phyloP scores from a whole-genome alignment of 306 rosid species.

The Cicer yamashitae region DNA sequence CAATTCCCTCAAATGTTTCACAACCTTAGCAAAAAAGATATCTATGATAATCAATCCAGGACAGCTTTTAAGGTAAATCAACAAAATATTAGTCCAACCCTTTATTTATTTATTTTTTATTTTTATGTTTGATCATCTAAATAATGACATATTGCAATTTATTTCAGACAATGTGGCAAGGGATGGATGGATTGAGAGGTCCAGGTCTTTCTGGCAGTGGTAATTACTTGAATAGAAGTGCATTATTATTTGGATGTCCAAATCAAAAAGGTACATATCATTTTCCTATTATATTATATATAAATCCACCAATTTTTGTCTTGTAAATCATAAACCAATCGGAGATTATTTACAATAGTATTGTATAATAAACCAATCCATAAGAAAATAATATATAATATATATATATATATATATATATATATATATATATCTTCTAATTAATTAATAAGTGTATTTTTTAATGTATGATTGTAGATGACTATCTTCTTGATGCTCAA shows the following conservation, averaged over 20 bases:
- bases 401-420: too few relatives aligned
- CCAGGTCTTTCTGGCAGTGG: slow-evolving; percentile 62
- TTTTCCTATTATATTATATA: not conserved
- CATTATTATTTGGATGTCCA: slow-evolving; percentile 53
- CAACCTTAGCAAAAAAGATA: slow-evolving; percentile 59
- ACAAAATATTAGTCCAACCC: not conserved
- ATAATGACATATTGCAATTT: not conserved
- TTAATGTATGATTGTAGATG: slow-evolving; percentile 41
- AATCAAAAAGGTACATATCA: slow-evolving; percentile 46
- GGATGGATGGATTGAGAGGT: slow-evolving; percentile 61
- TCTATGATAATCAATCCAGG: slow-evolving; percentile 55
- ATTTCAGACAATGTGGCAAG: slow-evolving; percentile 59
- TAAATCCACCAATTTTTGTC: not conserved
- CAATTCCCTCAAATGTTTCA: slow-evolving; percentile 67
- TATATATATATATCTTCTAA: not conserved
- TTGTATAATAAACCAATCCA: too few relatives aligned
- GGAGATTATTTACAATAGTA: too few relatives aligned
- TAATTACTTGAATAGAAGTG: slow-evolving; percentile 51
- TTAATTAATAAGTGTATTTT: not conserved
- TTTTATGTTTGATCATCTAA: not conserved
- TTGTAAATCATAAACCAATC: not conserved
- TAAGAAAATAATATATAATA: too few relatives aligned
- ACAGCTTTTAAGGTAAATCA: slow-evolving; percentile 51
- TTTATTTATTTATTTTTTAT: not conserved
- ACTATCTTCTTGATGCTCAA: slow-evolving; percentile 38